Evolutionary conservation across 1,139 yeast species (phyloP).

Genomic region (Yamadazyma friedrichii): DNA sequence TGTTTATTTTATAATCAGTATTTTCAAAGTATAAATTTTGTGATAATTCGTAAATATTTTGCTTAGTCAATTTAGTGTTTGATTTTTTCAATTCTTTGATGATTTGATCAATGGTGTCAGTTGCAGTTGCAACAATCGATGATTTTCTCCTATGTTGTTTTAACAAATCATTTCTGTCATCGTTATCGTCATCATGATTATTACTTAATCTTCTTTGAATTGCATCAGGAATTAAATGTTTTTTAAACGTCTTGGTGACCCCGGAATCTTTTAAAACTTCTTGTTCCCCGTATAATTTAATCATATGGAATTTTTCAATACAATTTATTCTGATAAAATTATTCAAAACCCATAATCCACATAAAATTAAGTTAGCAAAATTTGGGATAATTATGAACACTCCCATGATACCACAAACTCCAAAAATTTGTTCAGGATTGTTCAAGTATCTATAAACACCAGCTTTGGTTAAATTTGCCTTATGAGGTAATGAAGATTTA

Average conservation of each 20-base stretch:
- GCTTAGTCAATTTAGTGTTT: conserved; percentile 33
- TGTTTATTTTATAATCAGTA: conserved; percentile 30
- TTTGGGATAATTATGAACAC: conserved; percentile 63
- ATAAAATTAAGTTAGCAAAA: conserved; percentile 52
- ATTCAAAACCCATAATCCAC: conserved; percentile 67
- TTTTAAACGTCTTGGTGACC: conserved; percentile 64
- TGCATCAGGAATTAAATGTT: conserved; percentile 45
- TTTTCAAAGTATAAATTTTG: conserved; percentile 41
- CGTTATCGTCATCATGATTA: conserved; percentile 15
- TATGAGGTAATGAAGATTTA: conserved; percentile 29
- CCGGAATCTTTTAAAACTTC: conserved; percentile 61
- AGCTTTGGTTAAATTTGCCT: conserved; percentile 64
- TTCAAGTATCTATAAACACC: conserved; percentile 84
- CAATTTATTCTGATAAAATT: conserved; percentile 68
- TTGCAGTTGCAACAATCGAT: conserved; percentile 22
- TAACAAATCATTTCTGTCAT: conserved; percentile 10
- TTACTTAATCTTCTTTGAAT: conserved; percentile 35
- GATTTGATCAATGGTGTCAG: conserved; percentile 43
- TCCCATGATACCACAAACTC: conserved; percentile 86
- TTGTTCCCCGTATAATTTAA: conserved; percentile 70
- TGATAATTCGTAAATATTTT: conserved; percentile 40
- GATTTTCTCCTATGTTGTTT: conserved; percentile 21
- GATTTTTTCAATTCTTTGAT: conserved; percentile 38
- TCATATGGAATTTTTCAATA: conserved; percentile 80
- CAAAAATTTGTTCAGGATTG: conserved; percentile 81